Evolutionary conservation across 1,139 yeast species (phyloP), one percentile per base, ranked within the genome.

Genomic region (Suhomyces kunorum): DNA sequence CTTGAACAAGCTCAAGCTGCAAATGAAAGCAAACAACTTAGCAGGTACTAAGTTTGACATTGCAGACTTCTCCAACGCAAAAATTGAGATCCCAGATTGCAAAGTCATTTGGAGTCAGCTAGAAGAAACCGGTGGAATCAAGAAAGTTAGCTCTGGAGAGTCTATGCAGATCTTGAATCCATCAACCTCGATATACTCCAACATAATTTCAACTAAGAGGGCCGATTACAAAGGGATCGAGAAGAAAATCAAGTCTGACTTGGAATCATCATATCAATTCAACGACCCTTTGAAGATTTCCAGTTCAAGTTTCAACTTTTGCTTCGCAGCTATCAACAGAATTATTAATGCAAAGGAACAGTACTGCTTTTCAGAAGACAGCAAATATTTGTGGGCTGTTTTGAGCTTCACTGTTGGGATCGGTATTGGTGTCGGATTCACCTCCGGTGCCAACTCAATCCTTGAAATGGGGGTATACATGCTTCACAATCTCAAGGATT

Each of bases 231-330:
- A 61, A 44, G 31, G 41, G 6, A 58, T 67, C 37, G 75, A 69
- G 47, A 57, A 51, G 36, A 54, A 55, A 38, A 57, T 63, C 49
- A 65, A 64, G 46, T 45, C 53, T 12, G 76, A 71, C 44, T 55
- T 70, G 39, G 58, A 51, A 37, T 47, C 52, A 20, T 49, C 54
- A 5, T 56, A 54, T 27, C 53, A 51, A 28, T 55, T 59, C 30
- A 54, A 51, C 30, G 75, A 70, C 50, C 76, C 76, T 3, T 56
- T 70, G 31, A 55, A 53, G 28, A 49, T 70, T 20, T 62, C 70
- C 5, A 54, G 56, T 13, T 45, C 51, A 12, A 58, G 48, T 35
- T 32, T 63, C 31, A 50, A 48, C 16, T 28, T 55, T 22, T 39
- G 61, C 26, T 44, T 49, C 27, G 39, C 56, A 4, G 43, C 55